Conservation (phyloP, 1,284 basidiomycete genomes). For the Moesziomyces sp. region DNA sequence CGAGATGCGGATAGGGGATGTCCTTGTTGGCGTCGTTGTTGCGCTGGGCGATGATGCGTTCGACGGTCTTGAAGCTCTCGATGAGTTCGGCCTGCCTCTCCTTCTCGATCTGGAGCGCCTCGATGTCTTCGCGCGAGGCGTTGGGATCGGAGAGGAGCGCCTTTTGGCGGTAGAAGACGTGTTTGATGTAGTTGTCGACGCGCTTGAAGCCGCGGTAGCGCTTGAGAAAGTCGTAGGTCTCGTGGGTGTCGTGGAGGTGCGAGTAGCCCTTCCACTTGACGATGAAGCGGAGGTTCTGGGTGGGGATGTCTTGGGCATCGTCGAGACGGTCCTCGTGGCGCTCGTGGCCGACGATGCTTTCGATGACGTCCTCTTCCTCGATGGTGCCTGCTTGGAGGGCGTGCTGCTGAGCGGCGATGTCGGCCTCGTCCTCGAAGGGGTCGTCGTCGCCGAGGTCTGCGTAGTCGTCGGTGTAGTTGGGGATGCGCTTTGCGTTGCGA, state of each 20-base stretch:
- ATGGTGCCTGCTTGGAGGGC: conserved; percentile 26
- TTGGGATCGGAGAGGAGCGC: conserved; percentile 76
- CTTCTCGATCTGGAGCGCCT: conserved; percentile 81
- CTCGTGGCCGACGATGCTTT: conserved; percentile 69
- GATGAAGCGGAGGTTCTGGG: conserved; percentile 68
- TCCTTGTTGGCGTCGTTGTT: conserved; percentile 74
- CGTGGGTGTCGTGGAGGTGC: conserved; percentile 84
- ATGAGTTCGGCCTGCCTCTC: conserved; percentile 89
- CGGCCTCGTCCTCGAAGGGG: conserved; percentile 63
- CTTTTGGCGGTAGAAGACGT: conserved; percentile 77
- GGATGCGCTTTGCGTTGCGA: conserved; percentile 57
- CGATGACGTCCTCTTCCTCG: conserved; percentile 68
- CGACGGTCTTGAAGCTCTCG: conserved; percentile 90
- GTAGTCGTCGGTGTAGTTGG: conserved; percentile 68
- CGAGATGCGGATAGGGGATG: conserved; percentile 72
- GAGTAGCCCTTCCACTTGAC: conserved; percentile 70
- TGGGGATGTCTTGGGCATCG: conserved; percentile 68
- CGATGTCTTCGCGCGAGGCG: conserved; percentile 86
- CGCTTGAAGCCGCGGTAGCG: conserved; percentile 93
- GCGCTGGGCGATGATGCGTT: conserved; percentile 87
- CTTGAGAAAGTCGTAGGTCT: conserved; percentile 88
- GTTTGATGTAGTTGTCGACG: conserved; percentile 98
- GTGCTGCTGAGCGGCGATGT: conserved; percentile 35
- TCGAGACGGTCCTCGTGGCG: conserved; percentile 61
- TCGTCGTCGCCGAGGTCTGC: conserved; percentile 63